Conservation (phyloP, 169 alveolate species). For the Amoebophrya sp. region DNA sequence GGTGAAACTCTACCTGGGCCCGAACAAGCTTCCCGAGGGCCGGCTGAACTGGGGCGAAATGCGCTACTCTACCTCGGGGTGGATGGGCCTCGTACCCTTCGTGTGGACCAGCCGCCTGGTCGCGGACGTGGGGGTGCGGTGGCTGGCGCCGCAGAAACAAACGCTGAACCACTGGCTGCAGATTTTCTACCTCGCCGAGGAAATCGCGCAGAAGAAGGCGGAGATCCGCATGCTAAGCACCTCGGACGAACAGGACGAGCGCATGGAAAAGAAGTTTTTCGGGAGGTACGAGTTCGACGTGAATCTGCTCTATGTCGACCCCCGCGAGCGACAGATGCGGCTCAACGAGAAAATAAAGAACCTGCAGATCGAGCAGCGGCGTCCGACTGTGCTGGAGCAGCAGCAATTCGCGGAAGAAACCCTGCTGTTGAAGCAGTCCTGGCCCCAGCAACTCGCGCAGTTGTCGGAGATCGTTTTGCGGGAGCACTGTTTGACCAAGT, state of each 20-base stretch:
- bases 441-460: too few relatives aligned
- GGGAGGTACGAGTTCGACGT: not conserved
- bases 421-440: too few relatives aligned
- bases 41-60: not conserved
- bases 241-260: not conserved
- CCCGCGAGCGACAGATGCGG: too few relatives aligned
- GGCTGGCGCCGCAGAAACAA: too few relatives aligned
- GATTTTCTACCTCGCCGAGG: not conserved
- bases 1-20: too few relatives aligned
- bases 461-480: too few relatives aligned
- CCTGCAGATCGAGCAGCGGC: too few relatives aligned
- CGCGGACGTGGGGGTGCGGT: not conserved
- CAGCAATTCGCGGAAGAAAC: too few relatives aligned
- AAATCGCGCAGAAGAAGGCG: not conserved
- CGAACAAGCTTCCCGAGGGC: not conserved
- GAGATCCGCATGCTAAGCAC: not conserved
- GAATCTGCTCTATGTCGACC: not conserved
- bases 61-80: not conserved
- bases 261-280: not conserved
- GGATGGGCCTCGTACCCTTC: not conserved
- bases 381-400: too few relatives aligned
- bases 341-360: too few relatives aligned
- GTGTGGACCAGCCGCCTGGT: not conserved
- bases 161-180: too few relatives aligned
- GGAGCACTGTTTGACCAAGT: too few relatives aligned